phyloP scores from a whole-genome alignment of 805 yeast genomes.

The Candida sakaeoensis region DNA sequence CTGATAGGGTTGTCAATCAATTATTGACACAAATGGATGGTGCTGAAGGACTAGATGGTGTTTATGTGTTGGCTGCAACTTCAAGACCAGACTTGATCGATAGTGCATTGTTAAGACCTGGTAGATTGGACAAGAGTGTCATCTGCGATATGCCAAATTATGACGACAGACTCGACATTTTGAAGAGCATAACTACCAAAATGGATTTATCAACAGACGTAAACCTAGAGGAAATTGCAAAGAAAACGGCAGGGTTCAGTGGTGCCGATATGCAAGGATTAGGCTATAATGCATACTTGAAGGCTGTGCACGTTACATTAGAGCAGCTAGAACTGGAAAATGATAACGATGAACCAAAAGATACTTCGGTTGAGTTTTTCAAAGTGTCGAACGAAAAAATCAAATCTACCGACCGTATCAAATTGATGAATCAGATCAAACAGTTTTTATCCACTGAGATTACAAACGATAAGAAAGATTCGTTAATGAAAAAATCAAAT shows the following conservation, averaged over 20 bases:
- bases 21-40: slow-evolving; percentile 98
- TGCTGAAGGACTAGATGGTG: slow-evolving; percentile 96
- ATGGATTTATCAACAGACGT: slow-evolving; percentile 55
- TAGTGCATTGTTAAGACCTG: slow-evolving; percentile 91
- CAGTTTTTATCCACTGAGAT: slow-evolving; percentile 24
- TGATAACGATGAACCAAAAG: slow-evolving; percentile 16
- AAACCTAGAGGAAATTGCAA: slow-evolving; percentile 53
- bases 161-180: slow-evolving; percentile 70
- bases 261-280: slow-evolving; percentile 96
- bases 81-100: slow-evolving; percentile 94
- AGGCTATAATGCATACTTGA: slow-evolving; percentile 85
- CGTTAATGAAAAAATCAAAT: slow-evolving; percentile 13
- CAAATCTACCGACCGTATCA: slow-evolving; percentile 38
- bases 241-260: slow-evolving; percentile 68
- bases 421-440: slow-evolving; percentile 41
- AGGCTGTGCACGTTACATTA: slow-evolving; percentile 73
- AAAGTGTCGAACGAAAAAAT: slow-evolving; percentile 33
- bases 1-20: slow-evolving; percentile 96
- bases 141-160: slow-evolving; percentile 81
- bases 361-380: slow-evolving; percentile 45
- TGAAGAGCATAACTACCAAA: slow-evolving; percentile 53
- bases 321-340: slow-evolving; percentile 33
- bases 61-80: slow-evolving; percentile 93
- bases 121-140: slow-evolving; percentile 89
- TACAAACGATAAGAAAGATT: slow-evolving; percentile 5